Conservation (phyloP, 1,284 basidiomycete genomes). For the Clitocybe nebularis region DNA sequence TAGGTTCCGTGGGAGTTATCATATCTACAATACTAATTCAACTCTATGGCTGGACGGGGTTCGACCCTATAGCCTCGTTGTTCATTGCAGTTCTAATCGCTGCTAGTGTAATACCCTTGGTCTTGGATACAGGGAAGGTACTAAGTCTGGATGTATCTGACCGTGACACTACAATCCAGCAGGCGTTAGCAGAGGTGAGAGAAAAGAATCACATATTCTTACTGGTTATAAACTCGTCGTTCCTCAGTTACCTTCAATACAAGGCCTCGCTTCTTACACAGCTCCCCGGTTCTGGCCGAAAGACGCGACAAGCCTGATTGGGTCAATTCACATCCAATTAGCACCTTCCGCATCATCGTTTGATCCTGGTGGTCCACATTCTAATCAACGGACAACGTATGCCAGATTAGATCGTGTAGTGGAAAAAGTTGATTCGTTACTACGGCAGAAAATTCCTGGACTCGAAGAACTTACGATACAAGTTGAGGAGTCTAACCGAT, state of each 20-base stretch:
- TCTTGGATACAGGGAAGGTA: slow-evolving; percentile 89
- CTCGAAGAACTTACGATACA: slow-evolving; percentile 88
- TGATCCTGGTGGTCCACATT: slow-evolving; percentile 54
- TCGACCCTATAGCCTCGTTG: slow-evolving; percentile 96
- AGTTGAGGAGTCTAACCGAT: slow-evolving; percentile 41
- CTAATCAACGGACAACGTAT: slow-evolving; percentile 45
- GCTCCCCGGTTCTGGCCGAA: slow-evolving; percentile 95
- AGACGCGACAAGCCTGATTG: slow-evolving; percentile 81
- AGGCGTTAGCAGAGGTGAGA: slow-evolving; percentile 76
- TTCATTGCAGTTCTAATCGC: slow-evolving; percentile 96
- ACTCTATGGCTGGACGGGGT: slow-evolving; percentile 98
- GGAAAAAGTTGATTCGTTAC: slow-evolving; percentile 67
- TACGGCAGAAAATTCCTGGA: slow-evolving; percentile 72
- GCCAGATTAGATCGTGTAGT: slow-evolving; percentile 68
- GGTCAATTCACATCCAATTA: slow-evolving; percentile 87
- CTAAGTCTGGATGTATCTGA: slow-evolving; percentile 84
- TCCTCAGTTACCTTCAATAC: slow-evolving; percentile 45
- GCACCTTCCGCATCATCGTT: slow-evolving; percentile 49
- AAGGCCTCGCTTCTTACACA: slow-evolving; percentile 81
- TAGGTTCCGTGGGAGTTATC: slow-evolving; percentile 97
- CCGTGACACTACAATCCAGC: slow-evolving; percentile 60
- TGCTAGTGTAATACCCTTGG: slow-evolving; percentile 91
- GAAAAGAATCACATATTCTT: background rate
- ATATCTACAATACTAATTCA: slow-evolving; percentile 95
- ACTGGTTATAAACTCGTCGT: slow-evolving; percentile 1